phyloP scores from a whole-genome alignment of 495 filamentous ascomycete species.

The Lophium mytilinum region DNA sequence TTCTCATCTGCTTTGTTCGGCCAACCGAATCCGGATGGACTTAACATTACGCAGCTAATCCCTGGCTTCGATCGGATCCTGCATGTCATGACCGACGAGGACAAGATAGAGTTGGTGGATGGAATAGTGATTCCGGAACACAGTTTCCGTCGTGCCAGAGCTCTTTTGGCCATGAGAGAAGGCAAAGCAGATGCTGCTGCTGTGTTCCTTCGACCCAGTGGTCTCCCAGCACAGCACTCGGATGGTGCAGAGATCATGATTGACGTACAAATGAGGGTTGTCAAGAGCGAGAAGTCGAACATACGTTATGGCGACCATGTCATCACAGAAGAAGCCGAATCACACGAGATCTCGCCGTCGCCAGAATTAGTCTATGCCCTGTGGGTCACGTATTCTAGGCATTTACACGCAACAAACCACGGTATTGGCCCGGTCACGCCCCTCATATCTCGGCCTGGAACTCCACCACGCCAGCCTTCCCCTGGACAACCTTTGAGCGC shows the following conservation, averaged over 20 bases:
- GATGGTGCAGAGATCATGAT: slow-evolving; percentile 87
- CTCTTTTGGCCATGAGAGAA: slow-evolving; percentile 71
- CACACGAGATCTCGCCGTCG: slow-evolving; percentile 31
- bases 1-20: slow-evolving; percentile 91
- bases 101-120: slow-evolving; percentile 71
- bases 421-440: slow-evolving; percentile 51
- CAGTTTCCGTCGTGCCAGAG: slow-evolving; percentile 83
- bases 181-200: slow-evolving; percentile 67
- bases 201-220: slow-evolving; percentile 69
- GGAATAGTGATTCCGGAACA: slow-evolving; percentile 97
- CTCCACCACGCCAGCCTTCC: slow-evolving; percentile 66
- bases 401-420: slow-evolving; percentile 66
- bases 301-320: slow-evolving; percentile 38
- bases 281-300: slow-evolving; percentile 65
- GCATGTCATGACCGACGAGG: slow-evolving; percentile 73
- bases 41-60: slow-evolving; percentile 69
- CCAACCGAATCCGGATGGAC: slow-evolving; percentile 70
- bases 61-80: slow-evolving; percentile 82
- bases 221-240: slow-evolving; percentile 75
- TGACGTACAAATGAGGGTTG: slow-evolving; percentile 91
- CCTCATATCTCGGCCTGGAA: slow-evolving; percentile 49
- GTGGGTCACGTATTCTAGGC: slow-evolving; percentile 94
- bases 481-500: slow-evolving; percentile 58
- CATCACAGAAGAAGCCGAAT: slow-evolving; percentile 40
- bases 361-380: slow-evolving; percentile 84